Base-by-base conservation (phyloP, 805 yeast species). In the Candida dajiaensis region DNA sequence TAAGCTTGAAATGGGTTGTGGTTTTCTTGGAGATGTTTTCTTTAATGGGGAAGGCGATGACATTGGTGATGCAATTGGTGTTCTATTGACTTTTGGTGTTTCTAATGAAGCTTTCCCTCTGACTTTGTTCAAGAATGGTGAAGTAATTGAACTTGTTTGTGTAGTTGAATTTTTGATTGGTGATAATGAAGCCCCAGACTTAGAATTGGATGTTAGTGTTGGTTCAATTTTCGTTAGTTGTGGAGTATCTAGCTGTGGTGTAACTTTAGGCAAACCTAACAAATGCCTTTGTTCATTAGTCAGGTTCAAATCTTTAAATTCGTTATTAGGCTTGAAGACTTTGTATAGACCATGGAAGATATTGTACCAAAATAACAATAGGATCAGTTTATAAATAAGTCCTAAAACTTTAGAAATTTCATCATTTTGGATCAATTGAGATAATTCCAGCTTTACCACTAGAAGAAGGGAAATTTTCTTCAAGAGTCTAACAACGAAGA, bases 221-320 rank as follows among this genome's bases (percentile, higher is more conserved):
- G 39, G 39, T 36, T 36, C 23, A 12, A 36, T 36, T 36, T 36
- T 36, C 39, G 19, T 36, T 20, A 36, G 20, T 19, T 20, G 23
- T 12, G 6, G n/a, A 25, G 22, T 36, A 36, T 19, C 12, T 20
- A 20, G 11, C 16, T 36, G 39, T 20, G 21, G 7, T n/a, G 39
- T n/a, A 35, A 41, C 9, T 8, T 31, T 35, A n/a, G 56, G 53
- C 18, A 70, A 48, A 0, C 73, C 73, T 29, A 70, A 48, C 21
- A 69, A 53, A n/a, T 54, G 49, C 50, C 59, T 62, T 46, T 69
- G 74, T 11, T 58, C 58, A 4, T 56, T 50, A 8, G 57, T 57
- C 40, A 69, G 38, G 18, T 61, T 52, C 18, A 67, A 45, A 53
- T 69, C 71, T n/a, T 57, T 55, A 21, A 61, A 56, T n/a, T 62